A percentile compares a stretch with the other conserved stretches of the same genome.
Evolutionary conservation across 2,329 filamentous ascomycete genomes (phyloP).

Genomic region (Sarocladium kiliense): DNA sequence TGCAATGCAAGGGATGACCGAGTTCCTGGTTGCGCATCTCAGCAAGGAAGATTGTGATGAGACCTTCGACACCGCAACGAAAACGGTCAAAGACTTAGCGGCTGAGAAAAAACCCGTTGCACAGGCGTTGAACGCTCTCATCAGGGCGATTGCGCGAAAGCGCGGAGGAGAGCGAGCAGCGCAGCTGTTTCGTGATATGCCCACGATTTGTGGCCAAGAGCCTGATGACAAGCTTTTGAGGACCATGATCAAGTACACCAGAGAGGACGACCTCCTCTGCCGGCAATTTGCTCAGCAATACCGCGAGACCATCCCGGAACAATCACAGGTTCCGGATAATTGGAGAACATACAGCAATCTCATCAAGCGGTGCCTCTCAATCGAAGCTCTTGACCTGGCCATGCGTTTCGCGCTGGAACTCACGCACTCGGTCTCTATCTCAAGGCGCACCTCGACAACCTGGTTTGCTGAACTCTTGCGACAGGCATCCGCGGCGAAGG

Average conservation of each 20-base stretch:
- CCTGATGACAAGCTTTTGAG: constrained; percentile 21
- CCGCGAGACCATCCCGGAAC: constrained; percentile 15
- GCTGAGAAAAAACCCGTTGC: constrained; percentile 30
- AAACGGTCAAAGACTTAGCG: constrained; percentile 49
- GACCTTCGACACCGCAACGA: constrained; percentile 47
- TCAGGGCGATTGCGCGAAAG: constrained; percentile 27
- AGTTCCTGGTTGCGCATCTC: background rate
- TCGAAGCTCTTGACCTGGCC: constrained; percentile 26
- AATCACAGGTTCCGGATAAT: constrained; percentile 13
- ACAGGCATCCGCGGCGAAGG: too few species aligned
- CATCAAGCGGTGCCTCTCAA: constrained; percentile 22
- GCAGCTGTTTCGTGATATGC: constrained; percentile 24
- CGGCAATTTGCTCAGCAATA: constrained; percentile 25
- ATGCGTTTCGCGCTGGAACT: constrained; percentile 22
- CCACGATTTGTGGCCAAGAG: constrained; percentile 22
- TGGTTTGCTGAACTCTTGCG: too few species aligned
- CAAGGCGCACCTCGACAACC: too few species aligned
- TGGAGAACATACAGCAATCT: constrained; percentile 19
- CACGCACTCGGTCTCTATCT: background rate
- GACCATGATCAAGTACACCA: constrained; percentile 25
- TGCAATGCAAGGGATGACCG: background rate
- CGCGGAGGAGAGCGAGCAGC: constrained; percentile 21
- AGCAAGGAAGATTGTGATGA: constrained; percentile 25
- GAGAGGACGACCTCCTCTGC: constrained; percentile 17
- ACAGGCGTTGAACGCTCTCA: constrained; percentile 25